Evolutionary conservation across 2,329 filamentous ascomycete genomes (phyloP), one percentile per base, ranked within the genome.

Genomic region (Paecilomyces variotii): DNA sequence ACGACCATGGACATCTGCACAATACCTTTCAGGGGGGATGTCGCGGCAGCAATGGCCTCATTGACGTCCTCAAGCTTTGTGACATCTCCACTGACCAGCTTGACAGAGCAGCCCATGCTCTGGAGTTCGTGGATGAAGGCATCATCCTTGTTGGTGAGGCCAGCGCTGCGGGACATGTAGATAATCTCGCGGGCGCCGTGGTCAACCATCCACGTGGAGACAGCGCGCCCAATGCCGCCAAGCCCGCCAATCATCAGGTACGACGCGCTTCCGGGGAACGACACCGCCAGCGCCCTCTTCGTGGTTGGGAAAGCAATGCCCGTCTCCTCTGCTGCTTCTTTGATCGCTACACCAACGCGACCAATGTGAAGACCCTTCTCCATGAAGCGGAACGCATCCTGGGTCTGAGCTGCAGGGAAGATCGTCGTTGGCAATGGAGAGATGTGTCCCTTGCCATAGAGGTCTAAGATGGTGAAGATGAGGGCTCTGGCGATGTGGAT

Each of bases 311-410:
- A 3, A 25, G 28, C 5, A 19, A 19, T 19, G 19, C 19, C 19
- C 19, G 19, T 19, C 19, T 19, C 19, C 19, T 19, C 19, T 19
- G 55, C 27, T 25, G 59, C 60, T 6, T 63, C 57, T n/a, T 61
- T 59, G 27, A 71, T 63, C 10, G 61, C 63, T 12, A 78, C 54
- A 12, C 80, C 70, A 12, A 80, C 74, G 57, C 80, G 80, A 0
- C 78, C 79, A 14, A 78, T 74, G 60, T 80, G 78, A 0, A 68
- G 65, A 0, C 76, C 78, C 1, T 65, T 67, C 56, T 80, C 76
- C 72, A 82, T 74, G 35, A 66, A 68, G 0, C 76, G 65, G 61
- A 81, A 78, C 0, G 77, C 77, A 10, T 76, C 69, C 10, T 68
- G 62, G 0, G 78, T 64, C 1, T 72, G 2, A 57, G 10, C 6